Evolutionary conservation across 2,329 filamentous ascomycete genomes (phyloP), one percentile per base, ranked within the genome.

Genomic region (Achaetomium macrosporum): DNA sequence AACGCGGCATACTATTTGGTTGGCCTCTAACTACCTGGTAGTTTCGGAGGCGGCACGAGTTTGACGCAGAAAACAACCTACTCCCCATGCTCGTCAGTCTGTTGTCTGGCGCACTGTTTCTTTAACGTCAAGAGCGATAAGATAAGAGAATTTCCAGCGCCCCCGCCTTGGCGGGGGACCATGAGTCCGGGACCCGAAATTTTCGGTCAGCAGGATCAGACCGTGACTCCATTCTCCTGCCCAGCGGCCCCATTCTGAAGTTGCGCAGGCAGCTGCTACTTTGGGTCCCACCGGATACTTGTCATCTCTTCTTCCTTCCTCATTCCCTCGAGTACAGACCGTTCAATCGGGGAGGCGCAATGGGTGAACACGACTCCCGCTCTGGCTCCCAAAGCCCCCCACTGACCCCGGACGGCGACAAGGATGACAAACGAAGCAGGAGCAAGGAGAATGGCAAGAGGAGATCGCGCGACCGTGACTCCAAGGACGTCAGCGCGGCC

Each of bases 401-500:
- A 40, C 47, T 49, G 47, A 47, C 45, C 2, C 59, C 58, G 53
- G 63, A 64, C 51, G 66, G 60, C 48, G 59, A 52, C 52, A 54
- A 65, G 31, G 65, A 63, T 53, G 71, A 67, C 25, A 69, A 66
- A 59, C 66, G 51, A 39, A 59, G 55, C 48, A 58, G 55, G 53
- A 55, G 37, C 41, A 52, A 52, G 50, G 40, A 46, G 53, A 51
- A 44, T 51, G 59, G 58, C 55, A 61, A 56, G 53, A 54, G 54
- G 50, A n/a, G 49, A 31, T 46, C 47, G 42, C 45, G 46, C 48
- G 50, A 54, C 44, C 51, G 50, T 20, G 42, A 49, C 40, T 20
- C 37, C 42, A 51, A 53, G 17, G 17, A 44, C 36, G 9, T 30
- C 41, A 36, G 11, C 40, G 42, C 20, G 20, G 47, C 42, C 35